phyloP scores from a whole-genome alignment of 768 basidiomycete genomes.

The Rhizopogon salebrosus region DNA sequence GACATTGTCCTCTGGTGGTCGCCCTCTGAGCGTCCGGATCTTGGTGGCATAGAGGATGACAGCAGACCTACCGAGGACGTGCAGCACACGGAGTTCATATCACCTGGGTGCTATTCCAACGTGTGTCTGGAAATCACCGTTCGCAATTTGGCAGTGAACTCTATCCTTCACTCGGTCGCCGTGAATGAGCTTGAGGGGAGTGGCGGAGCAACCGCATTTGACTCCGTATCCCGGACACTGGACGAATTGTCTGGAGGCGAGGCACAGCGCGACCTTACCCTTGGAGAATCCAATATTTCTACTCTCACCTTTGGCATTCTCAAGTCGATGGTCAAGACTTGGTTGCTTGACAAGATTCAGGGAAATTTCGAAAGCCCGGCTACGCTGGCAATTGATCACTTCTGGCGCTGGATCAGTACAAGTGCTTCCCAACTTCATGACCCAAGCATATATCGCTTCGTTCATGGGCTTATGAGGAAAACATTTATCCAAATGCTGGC shows the following conservation, averaged over 20 bases:
- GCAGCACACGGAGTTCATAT: constrained; percentile 77
- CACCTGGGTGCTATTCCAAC: constrained; percentile 85
- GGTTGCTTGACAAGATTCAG: constrained; percentile 85
- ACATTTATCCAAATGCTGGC: constrained; percentile 95
- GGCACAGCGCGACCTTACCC: constrained; percentile 58
- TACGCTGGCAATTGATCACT: constrained; percentile 78
- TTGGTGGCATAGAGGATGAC: constrained; percentile 92
- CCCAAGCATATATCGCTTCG: constrained; percentile 85
- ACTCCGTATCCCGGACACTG: constrained; percentile 85
- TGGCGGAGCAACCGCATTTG: constrained; percentile 90
- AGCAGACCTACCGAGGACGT: constrained; percentile 70
- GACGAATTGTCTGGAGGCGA: constrained; percentile 78
- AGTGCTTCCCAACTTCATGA: constrained; percentile 85
- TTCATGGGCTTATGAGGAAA: constrained; percentile 96
- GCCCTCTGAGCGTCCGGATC: constrained; percentile 77
- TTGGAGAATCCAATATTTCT: constrained; percentile 89
- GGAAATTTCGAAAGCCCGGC: constrained; percentile 62
- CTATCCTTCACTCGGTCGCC: constrained; percentile 87
- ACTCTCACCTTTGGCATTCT: constrained; percentile 81
- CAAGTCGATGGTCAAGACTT: constrained; percentile 82
- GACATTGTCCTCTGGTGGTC: constrained; percentile 99
- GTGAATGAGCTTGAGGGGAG: constrained; percentile 98
- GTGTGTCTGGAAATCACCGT: constrained; percentile 89
- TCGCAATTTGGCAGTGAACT: constrained; percentile 89
- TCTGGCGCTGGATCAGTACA: constrained; percentile 96